Percentiles rank a stretch among this genome's conserved stretches.
Conservation (phyloP, 345 rosid genomes). For the Sonneratia alba region DNA sequence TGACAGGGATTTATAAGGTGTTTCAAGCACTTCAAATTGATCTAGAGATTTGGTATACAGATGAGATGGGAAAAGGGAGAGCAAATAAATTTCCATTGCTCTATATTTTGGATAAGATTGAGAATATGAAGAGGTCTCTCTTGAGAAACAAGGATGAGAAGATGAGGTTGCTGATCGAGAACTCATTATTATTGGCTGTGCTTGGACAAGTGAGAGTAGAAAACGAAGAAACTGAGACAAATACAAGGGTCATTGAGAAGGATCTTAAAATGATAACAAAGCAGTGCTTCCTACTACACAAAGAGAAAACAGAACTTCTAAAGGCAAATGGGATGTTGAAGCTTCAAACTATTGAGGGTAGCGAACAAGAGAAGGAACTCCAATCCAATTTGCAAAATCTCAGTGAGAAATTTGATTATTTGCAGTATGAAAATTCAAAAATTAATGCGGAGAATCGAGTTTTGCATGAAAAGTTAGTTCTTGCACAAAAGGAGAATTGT, state of each 20-base stretch:
- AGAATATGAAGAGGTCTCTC: conserved; percentile 44
- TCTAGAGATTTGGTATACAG: conserved; percentile 23
- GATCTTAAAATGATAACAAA: conserved; percentile 26
- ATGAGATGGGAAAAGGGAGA: conserved; percentile 24
- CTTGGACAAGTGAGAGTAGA: conserved; percentile 41
- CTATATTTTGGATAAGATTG: conserved; percentile 40
- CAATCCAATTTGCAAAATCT: conserved; percentile 33
- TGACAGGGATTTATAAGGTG: conserved; percentile 46
- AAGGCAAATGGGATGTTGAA: conserved; percentile 50
- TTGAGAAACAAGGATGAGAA: conserved; percentile 45
- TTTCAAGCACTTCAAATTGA: conserved; percentile 60
- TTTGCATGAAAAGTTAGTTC: conserved; percentile 34
- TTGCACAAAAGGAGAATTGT: conserved; percentile 35
- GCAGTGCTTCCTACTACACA: conserved; percentile 29
- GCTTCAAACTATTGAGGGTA: conserved; percentile 34
- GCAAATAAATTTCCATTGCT: conserved; percentile 31
- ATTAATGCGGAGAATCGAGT: conserved; percentile 32
- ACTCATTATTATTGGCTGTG: conserved; percentile 53
- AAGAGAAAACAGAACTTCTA: conserved; percentile 42
- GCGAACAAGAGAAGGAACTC: conserved; percentile 30
- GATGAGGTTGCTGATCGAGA: conserved; percentile 59
- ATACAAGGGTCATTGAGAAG: conserved; percentile 34
- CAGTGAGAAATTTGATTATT: conserved; percentile 25
- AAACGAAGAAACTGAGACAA: conserved; percentile 34
- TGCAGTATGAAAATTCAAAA: conserved; percentile 44